These are phyloP conservation scores for Lachancea fermentati DNA, from an alignment of 805 yeast species.

Conservation along the genomic window DNA sequence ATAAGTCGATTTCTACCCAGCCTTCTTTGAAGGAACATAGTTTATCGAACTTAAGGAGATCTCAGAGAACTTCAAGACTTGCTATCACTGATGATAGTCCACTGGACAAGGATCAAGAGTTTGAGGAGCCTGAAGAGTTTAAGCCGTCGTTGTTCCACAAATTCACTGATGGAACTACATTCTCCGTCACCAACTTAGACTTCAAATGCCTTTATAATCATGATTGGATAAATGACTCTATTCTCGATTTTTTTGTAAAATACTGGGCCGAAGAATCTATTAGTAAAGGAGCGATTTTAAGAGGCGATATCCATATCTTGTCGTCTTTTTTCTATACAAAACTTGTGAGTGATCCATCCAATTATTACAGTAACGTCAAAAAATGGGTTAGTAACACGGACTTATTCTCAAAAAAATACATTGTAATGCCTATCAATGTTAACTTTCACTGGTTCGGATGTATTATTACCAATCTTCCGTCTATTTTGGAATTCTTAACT, in stretches of 20 bases:
- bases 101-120: not conserved
- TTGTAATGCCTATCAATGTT: slow-evolving; percentile 79
- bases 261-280: slow-evolving; percentile 42
- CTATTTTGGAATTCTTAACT: slow-evolving; percentile 15
- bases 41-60: slow-evolving; percentile 2
- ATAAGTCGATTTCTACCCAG: not conserved
- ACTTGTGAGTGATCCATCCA: slow-evolving; percentile 38
- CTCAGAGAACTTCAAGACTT: not conserved
- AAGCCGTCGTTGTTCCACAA: slow-evolving; percentile 43
- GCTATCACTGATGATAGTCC: not conserved
- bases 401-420: slow-evolving; percentile 48
- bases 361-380: slow-evolving; percentile 56
- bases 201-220: slow-evolving; percentile 72
- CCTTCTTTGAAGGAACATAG: slow-evolving; percentile 2
- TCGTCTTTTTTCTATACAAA: slow-evolving; percentile 81
- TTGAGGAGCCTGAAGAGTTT: slow-evolving; percentile 26
- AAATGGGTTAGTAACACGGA: slow-evolving; percentile 77
- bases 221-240: slow-evolving; percentile 85
- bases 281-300: slow-evolving; percentile 25
- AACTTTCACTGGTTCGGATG: slow-evolving; percentile 85
- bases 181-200: slow-evolving; percentile 62
- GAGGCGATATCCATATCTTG: slow-evolving; percentile 48
- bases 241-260: slow-evolving; percentile 78
- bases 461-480: slow-evolving; percentile 52
- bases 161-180: slow-evolving; percentile 48